Conservation (phyloP, 2,329 filamentous ascomycete genomes). For the Scedosporium boydii region DNA sequence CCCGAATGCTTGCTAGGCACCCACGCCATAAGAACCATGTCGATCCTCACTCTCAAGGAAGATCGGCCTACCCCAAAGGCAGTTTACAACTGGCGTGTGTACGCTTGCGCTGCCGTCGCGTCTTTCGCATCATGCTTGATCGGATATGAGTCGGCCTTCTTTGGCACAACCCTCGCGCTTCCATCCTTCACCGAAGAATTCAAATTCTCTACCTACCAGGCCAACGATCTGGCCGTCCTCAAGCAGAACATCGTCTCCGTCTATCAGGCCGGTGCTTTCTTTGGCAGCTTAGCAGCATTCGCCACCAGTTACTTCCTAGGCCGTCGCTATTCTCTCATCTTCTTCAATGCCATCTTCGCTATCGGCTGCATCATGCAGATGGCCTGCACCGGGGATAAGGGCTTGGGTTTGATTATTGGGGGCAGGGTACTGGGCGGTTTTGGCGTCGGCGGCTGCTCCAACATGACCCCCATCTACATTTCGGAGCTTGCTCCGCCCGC, state of each 20-base stretch:
- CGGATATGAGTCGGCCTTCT: conserved; percentile 12
- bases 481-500: conserved; percentile 52
- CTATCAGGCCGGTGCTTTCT: conserved; percentile 74
- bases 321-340: conserved; percentile 52
- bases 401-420: conserved; percentile 55
- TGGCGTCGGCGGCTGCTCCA: conserved; percentile 53
- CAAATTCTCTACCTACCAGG: conserved; percentile 41
- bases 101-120: conserved; percentile 41
- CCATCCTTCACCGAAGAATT: conserved; percentile 46
- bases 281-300: conserved; percentile 65
- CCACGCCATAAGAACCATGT: conserved; percentile 21
- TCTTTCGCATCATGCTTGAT: conserved; percentile 49
- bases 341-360: conserved; percentile 55
- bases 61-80: conserved; percentile 44
- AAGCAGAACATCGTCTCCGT: conserved; percentile 71
- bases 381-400: conserved; percentile 38
- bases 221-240: conserved; percentile 43
- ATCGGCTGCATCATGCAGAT: conserved; percentile 53
- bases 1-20: no score
- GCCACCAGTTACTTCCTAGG: conserved; percentile 57
- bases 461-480: conserved; percentile 55
- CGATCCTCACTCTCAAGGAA: conserved; percentile 41
- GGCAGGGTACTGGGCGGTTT: conserved; percentile 55
- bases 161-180: conserved; percentile 14
- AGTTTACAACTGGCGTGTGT: conserved; percentile 54